Conservation (phyloP, 2,329 filamentous ascomycete species). For the Botrytis tulipae region DNA sequence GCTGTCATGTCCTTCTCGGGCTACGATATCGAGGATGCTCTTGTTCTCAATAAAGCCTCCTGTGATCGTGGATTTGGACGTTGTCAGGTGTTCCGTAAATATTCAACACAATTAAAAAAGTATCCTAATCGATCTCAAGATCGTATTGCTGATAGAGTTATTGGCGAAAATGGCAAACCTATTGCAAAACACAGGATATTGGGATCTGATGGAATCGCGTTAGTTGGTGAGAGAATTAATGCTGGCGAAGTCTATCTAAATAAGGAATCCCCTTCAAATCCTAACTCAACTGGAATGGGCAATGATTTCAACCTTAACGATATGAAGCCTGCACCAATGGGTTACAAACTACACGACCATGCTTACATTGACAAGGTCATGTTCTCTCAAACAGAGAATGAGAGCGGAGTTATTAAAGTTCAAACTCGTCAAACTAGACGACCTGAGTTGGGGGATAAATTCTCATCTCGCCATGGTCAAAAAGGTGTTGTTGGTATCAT, state of each 20-base stretch:
- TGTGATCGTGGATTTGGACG: conserved; percentile 93
- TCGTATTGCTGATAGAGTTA: conserved; percentile 60
- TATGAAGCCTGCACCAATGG: conserved; percentile 64
- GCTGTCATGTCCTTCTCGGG: conserved; percentile 99
- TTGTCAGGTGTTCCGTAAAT: conserved; percentile 97
- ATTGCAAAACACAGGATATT: conserved; percentile 71
- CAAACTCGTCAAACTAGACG: conserved; percentile 94
- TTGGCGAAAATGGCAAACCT: conserved; percentile 55
- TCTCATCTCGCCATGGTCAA: conserved; percentile 96
- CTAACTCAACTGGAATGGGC: conserved; percentile 69
- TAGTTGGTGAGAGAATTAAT: conserved; percentile 77
- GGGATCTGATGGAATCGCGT: conserved; percentile 83
- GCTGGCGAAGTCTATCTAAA: conserved; percentile 85
- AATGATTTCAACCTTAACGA: conserved; percentile 62
- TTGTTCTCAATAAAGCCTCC: conserved; percentile 95
- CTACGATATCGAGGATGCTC: conserved; percentile 98
- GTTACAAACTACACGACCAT: conserved; percentile 80
- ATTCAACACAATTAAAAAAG: conserved; percentile 79
- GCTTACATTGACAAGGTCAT: conserved; percentile 96
- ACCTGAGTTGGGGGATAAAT: conserved; percentile 96
- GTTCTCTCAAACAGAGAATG: conserved; percentile 84
- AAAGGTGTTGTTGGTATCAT: conserved; percentile 98
- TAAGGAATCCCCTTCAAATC: conserved; percentile 81
- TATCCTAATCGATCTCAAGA: conserved; percentile 78
- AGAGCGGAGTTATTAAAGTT: conserved; percentile 85